Conservation (phyloP, 2,329 filamentous ascomycete species). For the Sporothrix dimorphospora region DNA sequence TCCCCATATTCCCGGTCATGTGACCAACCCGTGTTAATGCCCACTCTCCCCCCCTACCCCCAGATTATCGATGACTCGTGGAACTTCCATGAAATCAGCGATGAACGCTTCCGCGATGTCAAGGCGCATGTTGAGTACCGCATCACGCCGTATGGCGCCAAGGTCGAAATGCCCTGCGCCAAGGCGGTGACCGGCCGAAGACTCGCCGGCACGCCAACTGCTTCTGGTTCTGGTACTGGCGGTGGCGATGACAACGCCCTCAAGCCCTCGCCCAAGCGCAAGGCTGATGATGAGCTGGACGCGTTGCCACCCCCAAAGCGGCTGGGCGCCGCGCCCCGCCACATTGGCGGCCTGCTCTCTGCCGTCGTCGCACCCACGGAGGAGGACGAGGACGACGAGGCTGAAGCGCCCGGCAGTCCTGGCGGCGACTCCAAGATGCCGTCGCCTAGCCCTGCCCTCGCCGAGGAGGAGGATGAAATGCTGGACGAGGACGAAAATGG, state of each 20-base stretch:
- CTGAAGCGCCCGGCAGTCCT: constrained; percentile 17
- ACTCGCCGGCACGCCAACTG: not conserved
- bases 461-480: constrained; percentile 30
- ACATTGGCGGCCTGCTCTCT: constrained; percentile 47
- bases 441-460: constrained; percentile 23
- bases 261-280: constrained; percentile 49
- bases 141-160: constrained; percentile 36
- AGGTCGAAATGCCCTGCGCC: constrained; percentile 42
- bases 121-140: constrained; percentile 35
- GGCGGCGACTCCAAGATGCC: constrained; percentile 27
- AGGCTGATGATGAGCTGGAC: constrained; percentile 54
- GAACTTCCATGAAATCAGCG: constrained; percentile 34
- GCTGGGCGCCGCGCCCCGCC: constrained; percentile 43
- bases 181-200: constrained; percentile 34
- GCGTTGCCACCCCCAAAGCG: constrained; percentile 56
- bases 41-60: constrained; percentile 18
- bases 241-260: not conserved
- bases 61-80: constrained; percentile 34
- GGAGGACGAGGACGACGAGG: constrained; percentile 36
- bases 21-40: constrained; percentile 35
- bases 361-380: constrained; percentile 38
- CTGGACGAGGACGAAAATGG: constrained; percentile 28
- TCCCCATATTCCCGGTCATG: not conserved
- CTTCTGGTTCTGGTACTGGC: not conserved
- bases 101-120: constrained; percentile 31